These are phyloP conservation scores for Persicaria maculosa DNA, from an alignment of 148 eudicot genomes.

Conservation along the genomic window DNA sequence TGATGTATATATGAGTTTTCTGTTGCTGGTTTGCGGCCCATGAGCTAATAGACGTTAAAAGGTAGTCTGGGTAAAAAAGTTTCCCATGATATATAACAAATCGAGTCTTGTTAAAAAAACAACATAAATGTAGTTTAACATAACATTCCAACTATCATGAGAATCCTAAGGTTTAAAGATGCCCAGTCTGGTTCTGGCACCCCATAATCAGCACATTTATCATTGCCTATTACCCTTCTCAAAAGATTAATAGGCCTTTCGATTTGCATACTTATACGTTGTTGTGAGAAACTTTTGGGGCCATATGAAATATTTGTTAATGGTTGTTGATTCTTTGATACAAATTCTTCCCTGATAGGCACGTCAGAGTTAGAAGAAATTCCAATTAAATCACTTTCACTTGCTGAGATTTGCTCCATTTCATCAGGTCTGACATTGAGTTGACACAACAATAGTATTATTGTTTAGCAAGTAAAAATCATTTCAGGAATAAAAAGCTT, in stretches of 20 bases:
- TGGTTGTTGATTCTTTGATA: constrained; percentile 26
- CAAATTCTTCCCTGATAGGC: constrained; percentile 28
- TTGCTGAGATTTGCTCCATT: constrained; percentile 19
- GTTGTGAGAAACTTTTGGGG: constrained; percentile 56
- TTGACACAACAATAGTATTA: constrained; percentile 23
- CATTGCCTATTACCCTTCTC: constrained; percentile 67
- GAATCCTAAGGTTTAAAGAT: constrained; percentile 88
- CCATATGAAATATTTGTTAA: constrained; percentile 24
- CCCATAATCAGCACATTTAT: constrained; percentile 96
- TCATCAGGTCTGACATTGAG: constrained; percentile 42
- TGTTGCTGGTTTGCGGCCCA: too few relatives aligned
- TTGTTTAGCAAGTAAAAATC: background rate
- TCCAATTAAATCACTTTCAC: constrained; percentile 36
- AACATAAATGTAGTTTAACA: too few relatives aligned
- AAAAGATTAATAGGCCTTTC: constrained; percentile 69
- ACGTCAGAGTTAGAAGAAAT: constrained; percentile 35
- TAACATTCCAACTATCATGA: too few relatives aligned
- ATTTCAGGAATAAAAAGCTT: background rate
- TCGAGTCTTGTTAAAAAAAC: too few relatives aligned
- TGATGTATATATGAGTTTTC: too few relatives aligned
- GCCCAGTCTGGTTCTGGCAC: constrained; percentile 99
- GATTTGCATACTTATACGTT: constrained; percentile 32
- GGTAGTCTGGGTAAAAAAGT: too few relatives aligned
- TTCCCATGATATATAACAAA: too few relatives aligned
- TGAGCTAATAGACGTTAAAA: too few relatives aligned